A percentile compares a stretch with the other conserved stretches of the same genome.
Evolutionary conservation across 1,284 basidiomycete genomes (phyloP).

Genomic region (Trametes pubescens): DNA sequence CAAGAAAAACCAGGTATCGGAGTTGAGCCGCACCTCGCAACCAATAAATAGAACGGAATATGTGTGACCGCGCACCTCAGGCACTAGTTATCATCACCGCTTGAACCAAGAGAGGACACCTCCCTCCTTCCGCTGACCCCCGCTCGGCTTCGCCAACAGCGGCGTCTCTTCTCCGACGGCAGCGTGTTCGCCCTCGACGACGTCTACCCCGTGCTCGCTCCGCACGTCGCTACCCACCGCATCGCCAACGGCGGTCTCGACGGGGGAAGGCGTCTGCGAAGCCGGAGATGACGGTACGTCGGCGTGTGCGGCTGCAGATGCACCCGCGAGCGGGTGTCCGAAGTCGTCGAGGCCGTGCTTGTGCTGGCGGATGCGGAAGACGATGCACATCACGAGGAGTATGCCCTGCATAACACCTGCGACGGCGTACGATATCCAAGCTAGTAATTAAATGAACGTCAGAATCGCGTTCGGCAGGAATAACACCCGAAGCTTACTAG

Average conservation of each 20-base stretch:
- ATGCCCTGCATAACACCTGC: slow-evolving; percentile 88
- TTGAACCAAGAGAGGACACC: slow-evolving; percentile 25
- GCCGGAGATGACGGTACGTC: neutral
- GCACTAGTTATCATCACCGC: neutral
- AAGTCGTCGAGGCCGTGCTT: slow-evolving; percentile 92
- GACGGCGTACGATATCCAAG: slow-evolving; percentile 87
- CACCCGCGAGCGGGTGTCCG: slow-evolving; percentile 64
- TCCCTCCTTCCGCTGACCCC: neutral
- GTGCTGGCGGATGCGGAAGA: slow-evolving; percentile 82
- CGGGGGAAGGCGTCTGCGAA: slow-evolving; percentile 28
- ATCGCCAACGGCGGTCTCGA: slow-evolving; percentile 34
- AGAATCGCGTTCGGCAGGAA: neutral
- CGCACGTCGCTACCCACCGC: slow-evolving; percentile 37
- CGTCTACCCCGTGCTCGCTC: slow-evolving; percentile 25
- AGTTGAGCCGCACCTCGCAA: neutral
- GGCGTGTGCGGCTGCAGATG: slow-evolving; percentile 4
- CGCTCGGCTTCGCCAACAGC: slow-evolving; percentile 29
- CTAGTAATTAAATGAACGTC: slow-evolving; percentile 43
- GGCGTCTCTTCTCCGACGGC: slow-evolving; percentile 30
- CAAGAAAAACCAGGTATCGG: neutral
- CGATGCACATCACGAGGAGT: slow-evolving; percentile 82
- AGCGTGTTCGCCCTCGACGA: slow-evolving; percentile 3
- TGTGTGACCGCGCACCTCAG: no score
- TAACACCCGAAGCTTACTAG: slow-evolving; percentile 58
- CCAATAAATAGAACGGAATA: no score